phyloP scores from a whole-genome alignment of 1,284 basidiomycete genomes.

The Ustilago hordei region DNA sequence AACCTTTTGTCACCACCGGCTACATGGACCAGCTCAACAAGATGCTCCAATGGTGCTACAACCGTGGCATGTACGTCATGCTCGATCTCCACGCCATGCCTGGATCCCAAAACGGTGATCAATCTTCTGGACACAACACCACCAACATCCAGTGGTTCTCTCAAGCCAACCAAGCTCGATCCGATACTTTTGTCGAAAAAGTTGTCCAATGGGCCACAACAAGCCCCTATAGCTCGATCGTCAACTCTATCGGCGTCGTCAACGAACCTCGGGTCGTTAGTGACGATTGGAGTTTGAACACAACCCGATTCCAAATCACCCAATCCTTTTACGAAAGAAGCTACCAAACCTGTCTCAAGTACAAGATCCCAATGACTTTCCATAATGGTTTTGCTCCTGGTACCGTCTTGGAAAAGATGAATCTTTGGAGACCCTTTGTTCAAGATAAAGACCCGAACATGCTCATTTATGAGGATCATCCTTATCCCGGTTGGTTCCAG shows the following conservation, averaged over 20 bases:
- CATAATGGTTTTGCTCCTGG: slow-evolving; percentile 61
- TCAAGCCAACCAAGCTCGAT: slow-evolving; percentile 53
- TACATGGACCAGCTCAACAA: slow-evolving; percentile 59
- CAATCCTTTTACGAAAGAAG: slow-evolving; percentile 55
- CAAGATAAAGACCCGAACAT: slow-evolving; percentile 59
- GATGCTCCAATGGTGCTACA: slow-evolving; percentile 66
- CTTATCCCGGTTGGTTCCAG: slow-evolving; percentile 65
- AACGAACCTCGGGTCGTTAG: slow-evolving; percentile 62
- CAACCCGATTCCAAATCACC: slow-evolving; percentile 34
- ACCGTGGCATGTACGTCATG: slow-evolving; percentile 70
- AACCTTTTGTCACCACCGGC: slow-evolving; percentile 57
- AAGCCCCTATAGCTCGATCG: slow-evolving; percentile 62
- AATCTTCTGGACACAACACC: slow-evolving; percentile 66
- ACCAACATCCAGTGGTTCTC: slow-evolving; percentile 56
- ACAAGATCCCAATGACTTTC: slow-evolving; percentile 59
- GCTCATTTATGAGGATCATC: slow-evolving; percentile 65
- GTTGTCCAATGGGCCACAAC: slow-evolving; percentile 54
- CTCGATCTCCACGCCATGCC: slow-evolving; percentile 71
- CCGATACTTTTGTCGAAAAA: slow-evolving; percentile 53
- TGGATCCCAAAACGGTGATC: slow-evolving; percentile 70
- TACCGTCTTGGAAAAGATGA: slow-evolving; percentile 34
- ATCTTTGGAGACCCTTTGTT: slow-evolving; percentile 55
- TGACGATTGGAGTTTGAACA: slow-evolving; percentile 39
- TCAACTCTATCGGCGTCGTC: slow-evolving; percentile 60
- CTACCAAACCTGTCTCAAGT: slow-evolving; percentile 40